A percentile compares a stretch with the other conserved stretches of the same genome.
phyloP scores from a whole-genome alignment of 2,329 filamentous ascomycete species.

The Cercospora nicotianae region DNA sequence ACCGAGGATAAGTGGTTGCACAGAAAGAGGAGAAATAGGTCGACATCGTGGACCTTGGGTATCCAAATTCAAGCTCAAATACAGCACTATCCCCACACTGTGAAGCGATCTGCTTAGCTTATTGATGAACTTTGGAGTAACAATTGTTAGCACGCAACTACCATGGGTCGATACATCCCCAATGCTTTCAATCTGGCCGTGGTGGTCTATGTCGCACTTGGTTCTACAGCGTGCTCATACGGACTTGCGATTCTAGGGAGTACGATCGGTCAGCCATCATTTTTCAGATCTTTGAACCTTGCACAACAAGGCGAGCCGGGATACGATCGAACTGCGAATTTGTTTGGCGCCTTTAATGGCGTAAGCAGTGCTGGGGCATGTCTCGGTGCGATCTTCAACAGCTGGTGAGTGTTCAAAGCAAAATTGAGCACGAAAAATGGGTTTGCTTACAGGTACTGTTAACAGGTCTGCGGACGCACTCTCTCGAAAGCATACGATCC shows the following conservation, averaged over 20 bases:
- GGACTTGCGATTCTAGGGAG: constrained; percentile 45
- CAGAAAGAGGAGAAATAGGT: neutral
- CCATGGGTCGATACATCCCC: constrained; percentile 6
- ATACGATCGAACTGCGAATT: constrained; percentile 45
- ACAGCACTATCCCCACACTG: neutral
- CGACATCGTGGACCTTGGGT: neutral
- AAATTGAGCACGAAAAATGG: neutral
- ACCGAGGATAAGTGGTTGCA: neutral
- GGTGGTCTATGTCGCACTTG: constrained; percentile 35
- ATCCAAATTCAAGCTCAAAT: neutral
- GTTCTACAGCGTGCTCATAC: constrained; percentile 38
- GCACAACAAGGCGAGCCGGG: constrained; percentile 42
- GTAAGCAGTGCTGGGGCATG: constrained; percentile 47
- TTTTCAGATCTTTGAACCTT: constrained; percentile 47
- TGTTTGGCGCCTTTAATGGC: constrained; percentile 50
- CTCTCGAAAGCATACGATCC: constrained; percentile 43
- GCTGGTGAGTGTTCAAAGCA: constrained; percentile 36
- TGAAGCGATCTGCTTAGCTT: neutral
- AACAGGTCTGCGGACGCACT: constrained; percentile 37
- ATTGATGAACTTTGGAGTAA: neutral
- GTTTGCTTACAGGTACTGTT: neutral
- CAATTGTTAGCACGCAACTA: neutral
- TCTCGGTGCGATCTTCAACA: constrained; percentile 41
- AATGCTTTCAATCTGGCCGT: constrained; percentile 16
- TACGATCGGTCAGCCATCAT: constrained; percentile 50